Evolutionary conservation across 23 red algal genomes (phyloP).

Genomic region (Cyanidioschyzon merolae): DNA sequence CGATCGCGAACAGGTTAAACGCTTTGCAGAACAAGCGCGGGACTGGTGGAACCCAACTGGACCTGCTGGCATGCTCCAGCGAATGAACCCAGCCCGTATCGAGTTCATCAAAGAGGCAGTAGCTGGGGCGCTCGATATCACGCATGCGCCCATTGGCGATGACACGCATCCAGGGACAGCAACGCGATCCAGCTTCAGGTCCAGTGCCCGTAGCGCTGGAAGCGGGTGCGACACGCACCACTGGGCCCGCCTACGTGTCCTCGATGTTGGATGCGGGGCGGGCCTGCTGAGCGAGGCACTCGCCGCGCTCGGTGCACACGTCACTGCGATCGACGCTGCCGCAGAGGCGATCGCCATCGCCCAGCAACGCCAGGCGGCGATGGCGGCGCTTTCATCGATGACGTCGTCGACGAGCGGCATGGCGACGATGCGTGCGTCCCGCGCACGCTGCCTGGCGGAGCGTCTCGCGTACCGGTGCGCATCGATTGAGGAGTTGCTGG

Average conservation of each 20-base stretch:
- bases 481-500: slow-evolving; percentile 35
- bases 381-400: background rate
- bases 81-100: slow-evolving; percentile 75
- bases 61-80: slow-evolving; percentile 57
- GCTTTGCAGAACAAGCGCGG: slow-evolving; percentile 49
- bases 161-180: too few species aligned
- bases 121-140: background rate
- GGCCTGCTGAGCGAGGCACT: slow-evolving; percentile 74
- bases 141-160: too few species aligned
- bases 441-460: background rate
- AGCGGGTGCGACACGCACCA: background rate
- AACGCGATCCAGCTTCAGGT: too few species aligned
- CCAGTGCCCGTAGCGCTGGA: background rate
- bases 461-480: slow-evolving; percentile 37
- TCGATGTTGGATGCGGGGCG: slow-evolving; percentile 91
- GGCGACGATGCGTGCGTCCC: background rate
- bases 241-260: slow-evolving; percentile 21
- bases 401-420: too few species aligned
- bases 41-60: slow-evolving; percentile 82
- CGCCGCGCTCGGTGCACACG: slow-evolving; percentile 58
- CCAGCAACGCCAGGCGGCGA: slow-evolving; percentile 25
- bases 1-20: slow-evolving; percentile 48
- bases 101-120: slow-evolving; percentile 49
- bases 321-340: slow-evolving; percentile 71
- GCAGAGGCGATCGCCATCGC: slow-evolving; percentile 46